A percentile compares a stretch with the other conserved stretches of the same genome.
phyloP scores from a whole-genome alignment of 768 basidiomycete species.

The Pilatotrama ljubarskyi region DNA sequence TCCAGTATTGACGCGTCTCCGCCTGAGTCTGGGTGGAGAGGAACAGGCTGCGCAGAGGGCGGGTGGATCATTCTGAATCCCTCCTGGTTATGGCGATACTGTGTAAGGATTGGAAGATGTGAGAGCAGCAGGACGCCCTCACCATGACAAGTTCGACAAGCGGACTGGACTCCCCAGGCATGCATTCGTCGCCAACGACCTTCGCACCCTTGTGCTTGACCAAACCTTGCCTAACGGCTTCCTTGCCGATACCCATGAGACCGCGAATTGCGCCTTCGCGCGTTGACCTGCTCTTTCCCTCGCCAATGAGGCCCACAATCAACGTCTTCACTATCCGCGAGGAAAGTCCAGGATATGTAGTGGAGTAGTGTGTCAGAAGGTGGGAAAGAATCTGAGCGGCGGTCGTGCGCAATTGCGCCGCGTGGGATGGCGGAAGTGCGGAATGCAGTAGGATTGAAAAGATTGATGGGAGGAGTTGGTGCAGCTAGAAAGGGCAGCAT shows the following conservation, averaged over 20 bases:
- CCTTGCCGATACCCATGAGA: conserved; percentile 80
- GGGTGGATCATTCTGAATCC: conserved; percentile 62
- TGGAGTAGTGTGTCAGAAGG: conserved; percentile 77
- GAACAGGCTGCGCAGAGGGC: conserved; percentile 56
- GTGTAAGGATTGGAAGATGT: background rate
- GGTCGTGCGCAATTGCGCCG: conserved; percentile 72
- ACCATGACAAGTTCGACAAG: conserved; percentile 68
- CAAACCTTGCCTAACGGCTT: conserved; percentile 80
- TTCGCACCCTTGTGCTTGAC: conserved; percentile 80
- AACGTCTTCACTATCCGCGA: conserved; percentile 94
- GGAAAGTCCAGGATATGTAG: conserved; percentile 86
- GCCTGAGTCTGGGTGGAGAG: conserved; percentile 50
- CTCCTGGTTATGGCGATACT: conserved; percentile 40
- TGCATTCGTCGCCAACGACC: conserved; percentile 69
- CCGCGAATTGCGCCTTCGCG: conserved; percentile 90
- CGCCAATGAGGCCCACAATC: conserved; percentile 75
- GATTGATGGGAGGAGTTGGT: conserved; percentile 92
- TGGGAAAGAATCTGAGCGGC: conserved; percentile 85
- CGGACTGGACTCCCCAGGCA: conserved; percentile 41
- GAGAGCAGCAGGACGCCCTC: conserved; percentile 18
- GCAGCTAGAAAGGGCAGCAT: conserved; percentile 56
- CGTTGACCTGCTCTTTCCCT: conserved; percentile 74
- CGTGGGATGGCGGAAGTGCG: conserved; percentile 69
- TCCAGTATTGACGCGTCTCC: conserved; percentile 48
- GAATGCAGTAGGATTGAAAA: conserved; percentile 91